Base-by-base conservation (phyloP, 805 yeast species). In the Wickerhamiella vanderwaltii region DNA sequence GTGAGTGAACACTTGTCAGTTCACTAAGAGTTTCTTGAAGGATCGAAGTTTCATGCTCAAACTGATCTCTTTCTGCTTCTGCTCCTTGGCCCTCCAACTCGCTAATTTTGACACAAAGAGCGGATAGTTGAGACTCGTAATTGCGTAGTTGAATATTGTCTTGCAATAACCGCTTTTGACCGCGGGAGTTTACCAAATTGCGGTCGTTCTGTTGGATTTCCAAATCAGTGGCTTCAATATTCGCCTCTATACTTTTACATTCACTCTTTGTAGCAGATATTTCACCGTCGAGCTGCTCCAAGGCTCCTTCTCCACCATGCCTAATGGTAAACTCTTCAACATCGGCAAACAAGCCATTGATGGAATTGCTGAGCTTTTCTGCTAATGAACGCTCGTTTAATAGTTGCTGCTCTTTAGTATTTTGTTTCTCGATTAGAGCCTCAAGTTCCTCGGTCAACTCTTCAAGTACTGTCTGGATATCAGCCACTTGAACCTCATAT, bases 1-100 rank as follows among this genome's bases (percentile, higher is more conserved):
- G 77, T 3, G 94, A 81, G 51, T 81, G 75, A 39, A 65, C 66
- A 1, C 86, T 69, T 46, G 76, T 79, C 31, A 81, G 57, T 3
- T 60, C 60, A 12, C 81, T 68, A 41, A 75, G 73, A 29, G 62
- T 55, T 12, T 64, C 62, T 43, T 70, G 62, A 26, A 86, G 60
- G n/a, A 56, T 51, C 32, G 61, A 58, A 2, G 86, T 70, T 44
- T 72, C 69, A 9, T 65, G 60, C 50, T 81, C 79, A 54, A 79
- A 85, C 48, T 68, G 66, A 1, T 71, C 73, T 48, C 79, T 67
- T 45, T 75, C 71, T 2, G 61, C 60, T 44, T 75, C 77, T 0
- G 95, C 84, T 45, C 74, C 66, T 13, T 64, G 65, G 1, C 67
- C 55, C 52, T 79, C 75, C 12, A 81, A 57, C 2, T 60, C 63